Evolutionary conservation across 805 yeast species (phyloP).

Genomic region (Myxozyma geophila): DNA sequence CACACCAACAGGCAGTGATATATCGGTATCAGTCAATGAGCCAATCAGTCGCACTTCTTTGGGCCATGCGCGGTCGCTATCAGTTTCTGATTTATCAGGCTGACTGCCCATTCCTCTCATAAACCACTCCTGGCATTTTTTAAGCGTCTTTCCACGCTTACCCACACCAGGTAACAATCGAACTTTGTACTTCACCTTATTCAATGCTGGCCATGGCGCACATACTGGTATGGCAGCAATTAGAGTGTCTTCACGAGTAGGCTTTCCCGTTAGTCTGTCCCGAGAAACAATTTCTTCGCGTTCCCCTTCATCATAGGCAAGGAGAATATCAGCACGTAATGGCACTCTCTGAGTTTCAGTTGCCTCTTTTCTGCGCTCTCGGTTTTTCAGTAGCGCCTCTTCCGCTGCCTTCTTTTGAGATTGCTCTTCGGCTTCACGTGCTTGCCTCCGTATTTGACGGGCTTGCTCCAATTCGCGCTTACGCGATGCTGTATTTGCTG

Average conservation of each 20-base stretch:
- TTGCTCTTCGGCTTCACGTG: slow-evolving; percentile 25
- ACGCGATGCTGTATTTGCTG: slow-evolving; percentile 55
- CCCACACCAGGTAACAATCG: slow-evolving; percentile 77
- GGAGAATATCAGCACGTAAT: slow-evolving; percentile 19
- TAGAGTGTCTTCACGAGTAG: slow-evolving; percentile 54
- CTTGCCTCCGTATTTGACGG: slow-evolving; percentile 39
- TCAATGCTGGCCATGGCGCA: slow-evolving; percentile 88
- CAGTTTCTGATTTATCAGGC: slow-evolving; percentile 51
- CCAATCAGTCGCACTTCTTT: slow-evolving; percentile 63
- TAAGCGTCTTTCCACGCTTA: slow-evolving; percentile 85
- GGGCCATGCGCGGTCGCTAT: slow-evolving; percentile 70
- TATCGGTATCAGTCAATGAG: slow-evolving; percentile 63
- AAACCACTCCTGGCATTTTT: slow-evolving; percentile 68
- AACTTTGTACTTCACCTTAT: slow-evolving; percentile 75
- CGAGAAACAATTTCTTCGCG: slow-evolving; percentile 50
- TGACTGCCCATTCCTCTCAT: slow-evolving; percentile 49
- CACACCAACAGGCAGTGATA: slow-evolving; percentile 69
- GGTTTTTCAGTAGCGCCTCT: slow-evolving; percentile 47
- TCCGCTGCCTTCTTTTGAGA: slow-evolving; percentile 30
- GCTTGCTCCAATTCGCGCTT: slow-evolving; percentile 22
- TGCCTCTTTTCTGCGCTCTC: slow-evolving; percentile 37
- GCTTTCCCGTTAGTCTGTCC: slow-evolving; percentile 46
- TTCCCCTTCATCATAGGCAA: slow-evolving; percentile 40
- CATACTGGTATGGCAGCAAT: slow-evolving; percentile 78
- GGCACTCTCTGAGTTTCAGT: slow-evolving; percentile 34